A percentile compares a stretch with the other conserved stretches of the same genome.
phyloP scores from a whole-genome alignment of 306 rosid genomes.

The Prunus mongolica region DNA sequence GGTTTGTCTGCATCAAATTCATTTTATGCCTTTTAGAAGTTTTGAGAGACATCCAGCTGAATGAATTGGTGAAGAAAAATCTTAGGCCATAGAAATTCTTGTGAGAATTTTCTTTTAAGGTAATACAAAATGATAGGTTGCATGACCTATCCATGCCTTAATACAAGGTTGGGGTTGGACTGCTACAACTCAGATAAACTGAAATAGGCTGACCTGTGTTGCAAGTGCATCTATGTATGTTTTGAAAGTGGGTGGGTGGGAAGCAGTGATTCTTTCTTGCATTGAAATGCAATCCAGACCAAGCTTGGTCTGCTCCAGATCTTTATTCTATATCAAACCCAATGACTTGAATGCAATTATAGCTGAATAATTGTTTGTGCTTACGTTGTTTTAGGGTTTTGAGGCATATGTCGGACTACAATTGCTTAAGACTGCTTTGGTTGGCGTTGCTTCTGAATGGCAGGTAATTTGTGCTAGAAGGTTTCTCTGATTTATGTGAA shows the following conservation, averaged over 20 bases:
- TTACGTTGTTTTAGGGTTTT: conserved; percentile 56
- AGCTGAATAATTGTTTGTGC: conserved; percentile 15
- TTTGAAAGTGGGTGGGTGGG: not conserved
- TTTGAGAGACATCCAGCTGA: conserved; percentile 15
- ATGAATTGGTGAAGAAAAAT: not conserved
- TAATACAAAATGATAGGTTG: not conserved
- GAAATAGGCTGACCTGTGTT: not conserved
- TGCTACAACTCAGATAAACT: not conserved
- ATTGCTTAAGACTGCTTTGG: conserved; percentile 70
- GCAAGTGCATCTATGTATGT: not conserved
- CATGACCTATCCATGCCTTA: not conserved
- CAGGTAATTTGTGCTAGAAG: conserved; percentile 55
- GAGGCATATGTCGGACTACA: conserved; percentile 88
- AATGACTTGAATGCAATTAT: conserved; percentile 5
- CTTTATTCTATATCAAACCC: conserved; percentile 9
- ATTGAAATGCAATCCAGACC: not conserved
- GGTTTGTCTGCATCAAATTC: not conserved
- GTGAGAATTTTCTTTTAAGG: not conserved
- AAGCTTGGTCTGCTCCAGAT: not conserved
- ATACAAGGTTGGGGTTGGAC: not conserved
- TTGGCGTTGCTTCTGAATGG: conserved; percentile 78
- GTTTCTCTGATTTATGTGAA: conserved; percentile 7
- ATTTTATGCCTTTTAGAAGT: not conserved
- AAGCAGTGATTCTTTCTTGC: not conserved
- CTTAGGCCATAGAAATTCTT: not conserved